These are phyloP conservation scores for Aspergillus uvarum DNA, from an alignment of 2,329 filamentous ascomycete genomes.

Conservation along the genomic window DNA sequence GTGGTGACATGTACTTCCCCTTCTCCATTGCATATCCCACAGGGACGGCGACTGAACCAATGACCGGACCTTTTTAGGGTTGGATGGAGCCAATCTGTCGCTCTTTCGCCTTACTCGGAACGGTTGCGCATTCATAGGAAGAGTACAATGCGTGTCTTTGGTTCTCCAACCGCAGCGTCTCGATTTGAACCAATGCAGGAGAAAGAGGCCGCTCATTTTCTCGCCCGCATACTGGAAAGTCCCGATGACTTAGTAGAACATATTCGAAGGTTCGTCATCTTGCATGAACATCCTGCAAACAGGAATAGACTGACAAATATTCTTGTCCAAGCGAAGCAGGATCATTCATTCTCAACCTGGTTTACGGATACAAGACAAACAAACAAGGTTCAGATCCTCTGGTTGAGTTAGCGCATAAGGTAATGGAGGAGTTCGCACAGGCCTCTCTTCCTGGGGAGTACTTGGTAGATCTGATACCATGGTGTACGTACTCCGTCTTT, in stretches of 20 bases:
- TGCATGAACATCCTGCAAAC: neutral
- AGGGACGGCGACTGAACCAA: neutral
- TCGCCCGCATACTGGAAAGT: conserved; percentile 43
- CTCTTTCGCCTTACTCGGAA: conserved; percentile 35
- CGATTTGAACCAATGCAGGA: conserved; percentile 46
- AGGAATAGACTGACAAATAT: neutral
- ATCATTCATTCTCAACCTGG: conserved; percentile 28
- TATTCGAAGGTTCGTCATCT: conserved; percentile 32
- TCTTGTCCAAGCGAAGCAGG: conserved; percentile 33
- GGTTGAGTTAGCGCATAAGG: neutral
- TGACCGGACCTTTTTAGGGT: conserved; percentile 18
- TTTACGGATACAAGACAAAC: neutral
- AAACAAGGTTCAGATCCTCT: neutral
- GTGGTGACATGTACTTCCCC: conserved; percentile 30
- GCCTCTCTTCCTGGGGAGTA: neutral
- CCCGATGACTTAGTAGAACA: conserved; percentile 43
- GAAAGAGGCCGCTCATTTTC: conserved; percentile 44
- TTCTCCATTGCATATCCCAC: neutral
- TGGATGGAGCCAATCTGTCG: conserved; percentile 42
- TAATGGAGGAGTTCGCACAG: neutral
- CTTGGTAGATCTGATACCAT: neutral
- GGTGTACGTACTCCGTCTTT: neutral
- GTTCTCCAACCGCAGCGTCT: conserved; percentile 41
- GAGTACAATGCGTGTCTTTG: conserved; percentile 45
- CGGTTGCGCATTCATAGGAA: conserved; percentile 47